Base-by-base conservation (phyloP, 768 basidiomycete species). In the Russula sp. region DNA sequence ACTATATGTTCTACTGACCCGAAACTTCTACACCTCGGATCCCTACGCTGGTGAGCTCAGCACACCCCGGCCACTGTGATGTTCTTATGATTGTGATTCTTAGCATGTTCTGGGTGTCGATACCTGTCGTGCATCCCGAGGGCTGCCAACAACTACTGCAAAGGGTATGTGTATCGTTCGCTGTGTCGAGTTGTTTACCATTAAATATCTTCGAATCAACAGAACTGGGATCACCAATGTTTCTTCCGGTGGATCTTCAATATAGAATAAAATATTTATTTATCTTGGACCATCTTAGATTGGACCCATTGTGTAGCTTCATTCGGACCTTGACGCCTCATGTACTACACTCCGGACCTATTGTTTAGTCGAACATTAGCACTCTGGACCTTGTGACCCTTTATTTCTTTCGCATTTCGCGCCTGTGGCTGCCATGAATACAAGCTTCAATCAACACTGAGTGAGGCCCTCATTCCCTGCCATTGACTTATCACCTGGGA, bases 71-170 rank as follows among this genome's bases (percentile, higher is more conserved):
- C 59, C 9, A 22, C 18, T 39, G 40, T 8, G 4, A 14, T 9
- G 32, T 56, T 54, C n/a, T n/a, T 55, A 13, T 59, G 37, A 61
- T n/a, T 18, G 10, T 32, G 22, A 16, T 40, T 55, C n/a, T 31
- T 56, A 91, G 92, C 91, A 34, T 94, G 91, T 72, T 79, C 85
- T 57, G 89, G 94, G 67, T 97, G 94, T 72, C 84, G 91, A 55
- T 97, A 91, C 73, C 76, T 97, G 5, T 94, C 91, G 2, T 97
- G 95, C 69, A 84, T 95, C 72, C 95, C 94, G 1, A 88, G 87
- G 7, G 73, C 78, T 39, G 75, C 81, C 0, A 92, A 91, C 65
- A 83, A 87, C 69, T 75, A 86, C 62, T 92, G 89, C 69, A 70
- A 78, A 72, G 80, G 79, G 75, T 81, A 73, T 34, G 78, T 73